Evolutionary conservation across 768 basidiomycete species (phyloP).

Genomic region (Mycena belliarum): DNA sequence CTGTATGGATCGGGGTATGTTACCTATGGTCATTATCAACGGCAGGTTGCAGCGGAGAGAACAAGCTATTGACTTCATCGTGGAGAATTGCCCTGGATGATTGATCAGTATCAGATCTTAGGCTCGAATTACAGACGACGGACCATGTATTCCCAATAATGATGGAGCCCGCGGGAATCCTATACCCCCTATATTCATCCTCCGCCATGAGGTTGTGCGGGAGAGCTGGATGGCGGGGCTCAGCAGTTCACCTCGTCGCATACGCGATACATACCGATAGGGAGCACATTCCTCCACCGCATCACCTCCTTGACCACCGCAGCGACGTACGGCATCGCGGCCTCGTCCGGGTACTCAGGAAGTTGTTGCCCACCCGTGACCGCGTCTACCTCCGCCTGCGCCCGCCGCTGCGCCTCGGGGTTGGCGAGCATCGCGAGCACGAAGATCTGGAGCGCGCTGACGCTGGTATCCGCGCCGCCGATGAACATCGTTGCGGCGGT

Average conservation of each 20-base stretch:
- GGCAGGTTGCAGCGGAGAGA: too few relatives aligned
- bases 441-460: neutral
- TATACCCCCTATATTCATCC: neutral
- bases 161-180: neutral
- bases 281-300: neutral
- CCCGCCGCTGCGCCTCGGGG: neutral
- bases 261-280: neutral
- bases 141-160: neutral
- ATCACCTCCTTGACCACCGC: constrained; percentile 1
- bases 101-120: too few relatives aligned
- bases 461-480: constrained; percentile 17
- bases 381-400: too few relatives aligned
- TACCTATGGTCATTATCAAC: too few relatives aligned
- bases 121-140: too few relatives aligned
- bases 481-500: neutral
- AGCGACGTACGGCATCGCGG: neutral
- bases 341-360: neutral
- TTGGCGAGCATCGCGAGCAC: neutral
- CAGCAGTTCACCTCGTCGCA: too few relatives aligned
- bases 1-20: constrained; percentile 24
- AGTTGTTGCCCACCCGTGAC: neutral
- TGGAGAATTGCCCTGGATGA: constrained; percentile 19
- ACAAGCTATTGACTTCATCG: too few relatives aligned
- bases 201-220: neutral
- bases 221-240: neutral